Evolutionary conservation across 2,329 filamentous ascomycete species (phyloP), one percentile per base, ranked within the genome.

Genomic region (Aspergillus pseudonomiae): DNA sequence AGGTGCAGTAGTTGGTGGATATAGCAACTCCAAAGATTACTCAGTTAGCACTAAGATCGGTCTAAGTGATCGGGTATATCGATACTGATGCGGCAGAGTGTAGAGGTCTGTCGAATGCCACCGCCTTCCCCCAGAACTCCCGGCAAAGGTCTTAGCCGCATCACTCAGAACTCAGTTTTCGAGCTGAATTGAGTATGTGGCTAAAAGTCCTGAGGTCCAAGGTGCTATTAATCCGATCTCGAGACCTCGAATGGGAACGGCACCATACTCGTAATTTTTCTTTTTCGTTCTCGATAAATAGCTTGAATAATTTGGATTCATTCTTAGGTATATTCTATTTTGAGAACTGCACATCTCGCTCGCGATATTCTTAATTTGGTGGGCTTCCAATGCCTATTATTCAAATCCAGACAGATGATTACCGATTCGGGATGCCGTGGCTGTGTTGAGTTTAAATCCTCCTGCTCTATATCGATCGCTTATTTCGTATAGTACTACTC

Each of bases 401-500:
- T 28, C 26, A 28, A 28, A 28, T 3, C 26, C 26, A 36, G 14
- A 36, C 34, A 2, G 21, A 66, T 68, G 58, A 57, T 61, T 36
- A 54, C 41, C 57, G 57, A 59, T 14, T 59, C 57, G 57, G 57
- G 57, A 59, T 52, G 26, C 57, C 57, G 57, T 50, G 30, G 59
- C 50, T n/a, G 24, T 41, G 26, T 43, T 10, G 6, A 41, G 36
- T 9, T 54, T 39, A 34, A 26, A 50, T 60, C 46, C 57, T 52
- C n/a, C 52, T 45, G 21, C n/a, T 46, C 19, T 24, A n/a, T 45
- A 21, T 46, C 19, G 24, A 48, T 58, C 56, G 56, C 41, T 34
- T 58, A 58, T 46, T 57, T 46, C 21, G n/a, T 36, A 36, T 36
- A 36, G 12, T 12, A 24, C 1, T 24, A 24, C 21, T 24, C 12